Evolutionary conservation across 2,329 filamentous ascomycete genomes (phyloP).

Genomic region (Hypoxylon sp.): DNA sequence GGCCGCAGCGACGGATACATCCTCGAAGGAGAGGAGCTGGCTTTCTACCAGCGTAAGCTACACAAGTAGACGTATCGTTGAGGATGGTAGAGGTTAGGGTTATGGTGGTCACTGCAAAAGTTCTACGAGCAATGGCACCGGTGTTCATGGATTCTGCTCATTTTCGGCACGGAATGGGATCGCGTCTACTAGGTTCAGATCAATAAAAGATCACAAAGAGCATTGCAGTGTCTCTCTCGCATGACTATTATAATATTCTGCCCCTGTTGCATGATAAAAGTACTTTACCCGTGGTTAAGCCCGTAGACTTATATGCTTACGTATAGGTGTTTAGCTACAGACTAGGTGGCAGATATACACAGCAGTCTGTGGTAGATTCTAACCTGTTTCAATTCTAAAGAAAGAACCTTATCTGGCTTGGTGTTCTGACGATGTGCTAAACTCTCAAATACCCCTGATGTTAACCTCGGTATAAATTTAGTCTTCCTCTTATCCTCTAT

Average conservation of each 20-base stretch:
- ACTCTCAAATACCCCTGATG: too few relatives aligned
- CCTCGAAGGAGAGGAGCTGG: slow-evolving; percentile 98
- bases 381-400: too few relatives aligned
- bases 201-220: slow-evolving; percentile 52
- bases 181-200: slow-evolving; percentile 50
- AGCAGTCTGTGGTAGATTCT: background rate
- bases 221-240: slow-evolving; percentile 25
- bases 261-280: background rate
- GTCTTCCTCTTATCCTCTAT: too few relatives aligned
- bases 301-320: background rate
- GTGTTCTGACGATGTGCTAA: too few relatives aligned
- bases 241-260: slow-evolving; percentile 8
- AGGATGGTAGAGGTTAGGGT: slow-evolving; percentile 37
- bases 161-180: slow-evolving; percentile 52
- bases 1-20: slow-evolving; percentile 97
- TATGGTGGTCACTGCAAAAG: slow-evolving; percentile 41
- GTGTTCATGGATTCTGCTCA: slow-evolving; percentile 54
- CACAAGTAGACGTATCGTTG: slow-evolving; percentile 79
- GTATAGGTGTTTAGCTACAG: background rate
- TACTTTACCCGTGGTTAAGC: background rate
- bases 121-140: slow-evolving; percentile 50
- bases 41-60: slow-evolving; percentile 99
- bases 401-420: too few relatives aligned
- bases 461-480: too few relatives aligned
- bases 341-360: background rate